Base-by-base conservation (phyloP, 331 rosid species). In the Cucumis variabilis region DNA sequence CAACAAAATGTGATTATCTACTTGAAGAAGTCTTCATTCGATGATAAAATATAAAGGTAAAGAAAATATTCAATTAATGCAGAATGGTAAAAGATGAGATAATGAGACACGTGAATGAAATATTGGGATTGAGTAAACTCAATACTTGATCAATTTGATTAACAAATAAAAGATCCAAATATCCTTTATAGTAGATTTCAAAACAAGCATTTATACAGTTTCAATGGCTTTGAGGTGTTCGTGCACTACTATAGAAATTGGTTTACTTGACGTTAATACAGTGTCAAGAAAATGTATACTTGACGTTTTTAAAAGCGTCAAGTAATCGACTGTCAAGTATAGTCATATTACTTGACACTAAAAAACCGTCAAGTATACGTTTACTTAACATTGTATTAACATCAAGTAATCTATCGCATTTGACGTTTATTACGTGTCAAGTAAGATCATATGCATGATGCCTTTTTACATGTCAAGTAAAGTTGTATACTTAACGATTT, bases 191-290 rank as follows among this genome's bases (percentile, higher is more conserved):
- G 13, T 53, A 55, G 72, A 51, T 62, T 58, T 21, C 72, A 12
- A 55, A 33, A 82, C 72, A 82, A 62, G 30, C 72, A 82, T 62
- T 62, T 60, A 21, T 62, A 82, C 5, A 82, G 44, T n/a, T 58
- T 62, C 85, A 62, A 62, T 82, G 50, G 55, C 85, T 58, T 62
- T 62, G 72, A 30, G 20, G 21, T 62, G 13, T 62, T 82, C 53
- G 21, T 62, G 13, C 33, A 60, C 53, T 55, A 60, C 33, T 60
- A 82, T 82, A n/a, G n/a, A n/a, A n/a, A n/a, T n/a, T n/a, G n/a
- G n/a, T n/a, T n/a, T n/a, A n/a, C n/a, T n/a, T n/a, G n/a, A n/a
- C n/a, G n/a, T n/a, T n/a, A n/a, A n/a, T n/a, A n/a, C n/a, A n/a
- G n/a, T n/a, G n/a, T n/a, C n/a, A n/a, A n/a, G n/a, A n/a, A n/a